phyloP scores from a whole-genome alignment of 352 stramenopile genomes.

The Globisporangium cylindrosporum region DNA sequence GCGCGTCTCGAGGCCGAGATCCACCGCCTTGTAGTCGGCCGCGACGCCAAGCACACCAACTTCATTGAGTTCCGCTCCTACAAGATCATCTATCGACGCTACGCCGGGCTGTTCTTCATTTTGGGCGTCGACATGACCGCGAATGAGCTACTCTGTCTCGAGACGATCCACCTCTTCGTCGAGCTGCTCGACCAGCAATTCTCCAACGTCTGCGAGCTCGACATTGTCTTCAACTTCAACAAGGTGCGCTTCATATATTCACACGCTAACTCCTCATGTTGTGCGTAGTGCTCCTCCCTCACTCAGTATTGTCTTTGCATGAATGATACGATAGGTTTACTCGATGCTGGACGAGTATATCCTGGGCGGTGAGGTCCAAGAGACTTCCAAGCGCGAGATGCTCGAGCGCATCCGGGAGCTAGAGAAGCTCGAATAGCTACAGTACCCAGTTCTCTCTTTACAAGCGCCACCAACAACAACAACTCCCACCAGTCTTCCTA shows the following conservation, averaged over 20 bases:
- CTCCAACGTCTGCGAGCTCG: constrained; percentile 98
- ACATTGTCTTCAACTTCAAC: constrained; percentile 95
- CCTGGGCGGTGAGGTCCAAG: constrained; percentile 91
- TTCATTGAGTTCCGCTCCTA: constrained; percentile 98
- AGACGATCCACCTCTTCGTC: constrained; percentile 98
- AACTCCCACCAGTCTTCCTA: background rate
- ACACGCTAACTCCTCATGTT: constrained; percentile 1
- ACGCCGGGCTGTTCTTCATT: constrained; percentile 98
- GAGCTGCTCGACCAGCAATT: constrained; percentile 99
- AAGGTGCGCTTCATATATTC: constrained; percentile 47
- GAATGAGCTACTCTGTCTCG: constrained; percentile 97
- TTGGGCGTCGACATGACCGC: constrained; percentile 94
- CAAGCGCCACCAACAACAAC: background rate
- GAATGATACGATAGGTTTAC: constrained; percentile 66
- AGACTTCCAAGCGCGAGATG: constrained; percentile 92
- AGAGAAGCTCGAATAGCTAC: constrained; percentile 86
- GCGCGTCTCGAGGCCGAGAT: constrained; percentile 89
- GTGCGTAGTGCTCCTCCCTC: background rate
- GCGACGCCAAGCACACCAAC: constrained; percentile 92
- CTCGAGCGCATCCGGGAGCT: constrained; percentile 90
- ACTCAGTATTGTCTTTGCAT: background rate
- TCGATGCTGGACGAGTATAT: constrained; percentile 95
- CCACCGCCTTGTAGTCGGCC: constrained; percentile 84
- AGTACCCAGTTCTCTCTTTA: background rate
- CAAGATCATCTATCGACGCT: constrained; percentile 99